A percentile compares a stretch with the other conserved stretches of the same genome.
Evolutionary conservation across 352 stramenopile species (phyloP).

Genomic region (Elongisporangium prolatum): DNA sequence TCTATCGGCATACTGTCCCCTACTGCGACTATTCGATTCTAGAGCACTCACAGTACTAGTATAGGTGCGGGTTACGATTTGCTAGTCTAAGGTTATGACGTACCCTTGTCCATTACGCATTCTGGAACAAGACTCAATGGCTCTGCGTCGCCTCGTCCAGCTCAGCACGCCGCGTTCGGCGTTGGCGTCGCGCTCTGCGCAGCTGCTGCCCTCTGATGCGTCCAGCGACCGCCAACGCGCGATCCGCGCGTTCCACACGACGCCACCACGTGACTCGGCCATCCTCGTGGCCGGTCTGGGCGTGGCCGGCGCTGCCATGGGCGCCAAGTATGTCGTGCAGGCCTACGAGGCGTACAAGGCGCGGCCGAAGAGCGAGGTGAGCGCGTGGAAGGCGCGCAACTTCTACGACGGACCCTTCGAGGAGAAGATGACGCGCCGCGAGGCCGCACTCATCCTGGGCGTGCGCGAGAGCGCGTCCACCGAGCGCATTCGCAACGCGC

Average conservation of each 20-base stretch:
- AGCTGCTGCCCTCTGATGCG: not conserved
- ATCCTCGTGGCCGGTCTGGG: conserved; percentile 61
- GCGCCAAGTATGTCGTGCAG: conserved; percentile 77
- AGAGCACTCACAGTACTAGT: too few relatives aligned
- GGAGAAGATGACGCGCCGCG: conserved; percentile 97
- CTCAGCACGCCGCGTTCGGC: not conserved
- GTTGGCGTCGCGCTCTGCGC: not conserved
- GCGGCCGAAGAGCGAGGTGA: conserved; percentile 61
- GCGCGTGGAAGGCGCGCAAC: conserved; percentile 77
- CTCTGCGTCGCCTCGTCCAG: not conserved
- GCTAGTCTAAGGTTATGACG: not conserved
- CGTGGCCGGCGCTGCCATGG: conserved; percentile 62
- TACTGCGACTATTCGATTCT: too few relatives aligned
- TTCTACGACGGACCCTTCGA: conserved; percentile 98
- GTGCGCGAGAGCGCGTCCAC: conserved; percentile 93
- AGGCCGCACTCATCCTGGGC: conserved; percentile 98
- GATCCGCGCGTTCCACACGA: conserved; percentile 60
- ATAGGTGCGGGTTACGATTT: not conserved
- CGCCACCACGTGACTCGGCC: conserved; percentile 52
- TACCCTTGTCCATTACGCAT: not conserved
- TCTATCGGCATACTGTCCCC: not conserved
- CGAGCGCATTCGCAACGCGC: conserved; percentile 97
- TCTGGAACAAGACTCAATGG: not conserved
- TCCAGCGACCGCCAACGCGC: conserved; percentile 1
- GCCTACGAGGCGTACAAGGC: conserved; percentile 75